phyloP scores from a whole-genome alignment of 352 stramenopile species.

The Globisporangium viniferum region DNA sequence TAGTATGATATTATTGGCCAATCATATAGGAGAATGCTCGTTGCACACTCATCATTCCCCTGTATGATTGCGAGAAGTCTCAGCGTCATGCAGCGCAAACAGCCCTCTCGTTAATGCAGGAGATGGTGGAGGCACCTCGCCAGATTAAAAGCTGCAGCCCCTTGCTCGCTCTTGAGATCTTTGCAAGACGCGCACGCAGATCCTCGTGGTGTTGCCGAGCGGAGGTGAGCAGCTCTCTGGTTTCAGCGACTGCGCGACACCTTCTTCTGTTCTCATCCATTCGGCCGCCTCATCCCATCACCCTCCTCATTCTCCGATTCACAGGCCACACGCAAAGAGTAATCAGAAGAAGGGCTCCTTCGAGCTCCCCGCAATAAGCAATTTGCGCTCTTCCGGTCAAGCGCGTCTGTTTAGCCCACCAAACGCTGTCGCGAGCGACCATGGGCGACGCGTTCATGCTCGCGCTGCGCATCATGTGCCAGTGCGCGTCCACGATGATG shows the following conservation, averaged over 20 bases:
- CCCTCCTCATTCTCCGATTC: background rate
- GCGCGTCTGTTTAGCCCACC: background rate
- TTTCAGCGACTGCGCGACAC: too few relatives aligned
- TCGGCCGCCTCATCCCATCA: background rate
- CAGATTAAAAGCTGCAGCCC: background rate
- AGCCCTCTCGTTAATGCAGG: background rate
- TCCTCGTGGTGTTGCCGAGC: background rate
- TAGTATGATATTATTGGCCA: too few relatives aligned
- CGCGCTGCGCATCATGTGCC: slow-evolving; percentile 29
- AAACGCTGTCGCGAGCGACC: background rate
- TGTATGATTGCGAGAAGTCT: background rate
- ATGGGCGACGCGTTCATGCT: slow-evolving; percentile 19
- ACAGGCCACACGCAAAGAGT: background rate
- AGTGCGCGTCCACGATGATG: slow-evolving; percentile 36
- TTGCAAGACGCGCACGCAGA: background rate
- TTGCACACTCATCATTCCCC: background rate
- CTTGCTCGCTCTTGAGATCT: background rate
- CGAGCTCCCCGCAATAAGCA: background rate
- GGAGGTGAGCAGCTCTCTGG: background rate
- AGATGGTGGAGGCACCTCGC: background rate
- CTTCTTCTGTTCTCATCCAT: background rate
- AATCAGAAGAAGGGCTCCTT: background rate
- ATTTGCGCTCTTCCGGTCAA: background rate
- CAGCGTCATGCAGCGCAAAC: background rate
- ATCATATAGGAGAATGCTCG: too few relatives aligned